phyloP scores from a whole-genome alignment of 2,329 filamentous ascomycete genomes.

The Gyromitra esculenta region DNA sequence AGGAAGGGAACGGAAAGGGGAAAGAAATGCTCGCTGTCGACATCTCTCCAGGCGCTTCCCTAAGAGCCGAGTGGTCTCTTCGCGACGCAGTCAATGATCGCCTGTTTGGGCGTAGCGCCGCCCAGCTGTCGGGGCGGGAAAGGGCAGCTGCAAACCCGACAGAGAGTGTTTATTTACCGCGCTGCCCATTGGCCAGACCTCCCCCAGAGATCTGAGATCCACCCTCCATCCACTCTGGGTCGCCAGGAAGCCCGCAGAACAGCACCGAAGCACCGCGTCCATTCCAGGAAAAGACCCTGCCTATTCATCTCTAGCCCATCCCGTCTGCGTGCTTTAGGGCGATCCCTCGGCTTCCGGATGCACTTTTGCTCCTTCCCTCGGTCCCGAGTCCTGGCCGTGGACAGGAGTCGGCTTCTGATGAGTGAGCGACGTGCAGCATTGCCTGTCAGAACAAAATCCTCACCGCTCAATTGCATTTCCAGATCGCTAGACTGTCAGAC shows the following conservation, averaged over 20 bases:
- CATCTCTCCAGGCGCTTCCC: slow-evolving; percentile 14
- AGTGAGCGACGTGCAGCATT: background rate
- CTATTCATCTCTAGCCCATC: slow-evolving; percentile 29
- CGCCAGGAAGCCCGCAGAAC: slow-evolving; percentile 35
- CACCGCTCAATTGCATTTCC: too few relatives aligned
- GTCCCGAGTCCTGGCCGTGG: background rate
- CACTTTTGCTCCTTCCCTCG: slow-evolving; percentile 17
- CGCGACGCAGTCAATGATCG: background rate
- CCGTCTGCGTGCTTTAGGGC: slow-evolving; percentile 14
- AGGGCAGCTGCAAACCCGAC: slow-evolving; percentile 21
- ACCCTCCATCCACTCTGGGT: slow-evolving; percentile 26
- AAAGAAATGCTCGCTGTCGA: background rate
- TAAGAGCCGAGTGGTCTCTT: slow-evolving; percentile 8
- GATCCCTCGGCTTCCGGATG: slow-evolving; percentile 33
- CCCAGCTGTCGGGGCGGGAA: background rate
- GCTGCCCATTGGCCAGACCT: slow-evolving; percentile 27
- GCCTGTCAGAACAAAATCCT: background rate
- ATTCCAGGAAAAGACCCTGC: slow-evolving; percentile 33
- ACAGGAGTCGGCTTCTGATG: background rate
- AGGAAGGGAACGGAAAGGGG: background rate
- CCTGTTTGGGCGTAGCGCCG: background rate
- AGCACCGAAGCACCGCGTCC: slow-evolving; percentile 5
- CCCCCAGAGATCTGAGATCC: slow-evolving; percentile 18
- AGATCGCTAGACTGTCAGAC: background rate
- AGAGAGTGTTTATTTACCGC: slow-evolving; percentile 33